Evolutionary conservation across 352 stramenopile genomes (phyloP).

Genomic region (Phytophthora cryptogea): DNA sequence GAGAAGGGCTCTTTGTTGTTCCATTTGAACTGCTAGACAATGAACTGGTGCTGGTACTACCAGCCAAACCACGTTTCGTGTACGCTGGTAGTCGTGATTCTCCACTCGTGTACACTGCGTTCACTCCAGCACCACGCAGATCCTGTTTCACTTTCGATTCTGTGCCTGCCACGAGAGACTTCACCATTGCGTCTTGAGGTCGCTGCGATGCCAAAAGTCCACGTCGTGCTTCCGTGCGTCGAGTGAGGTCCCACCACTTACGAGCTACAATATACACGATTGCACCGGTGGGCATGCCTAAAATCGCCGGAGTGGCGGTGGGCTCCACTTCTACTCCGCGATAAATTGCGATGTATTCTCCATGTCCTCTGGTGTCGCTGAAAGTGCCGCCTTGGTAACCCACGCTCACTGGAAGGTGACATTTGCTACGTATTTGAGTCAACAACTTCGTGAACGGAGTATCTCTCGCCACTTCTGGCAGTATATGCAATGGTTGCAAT

Average conservation of each 20-base stretch:
- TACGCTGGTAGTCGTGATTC: constrained; percentile 2
- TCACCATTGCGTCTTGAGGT: constrained; percentile 51
- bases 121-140: constrained; percentile 9
- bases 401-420: constrained; percentile 31
- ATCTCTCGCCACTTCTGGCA: constrained; percentile 42
- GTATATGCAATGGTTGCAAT: constrained; percentile 24
- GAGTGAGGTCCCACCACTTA: constrained; percentile 61
- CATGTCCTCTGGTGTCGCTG: constrained; percentile 13
- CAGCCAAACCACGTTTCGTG: constrained; percentile 13
- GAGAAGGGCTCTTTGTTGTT: constrained; percentile 13
- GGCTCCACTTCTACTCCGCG: constrained; percentile 51
- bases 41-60: constrained; percentile 18
- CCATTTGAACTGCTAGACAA: constrained; percentile 6
- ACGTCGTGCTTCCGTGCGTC: constrained; percentile 52
- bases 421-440: constrained; percentile 48
- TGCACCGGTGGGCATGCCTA: constrained; percentile 47
- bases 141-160: constrained; percentile 53
- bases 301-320: constrained; percentile 27
- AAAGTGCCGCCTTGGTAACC: constrained; percentile 15
- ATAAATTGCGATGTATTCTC: constrained; percentile 41
- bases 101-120: background rate
- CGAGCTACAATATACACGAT: constrained; percentile 54
- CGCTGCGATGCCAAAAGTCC: constrained; percentile 53
- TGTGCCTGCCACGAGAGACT: constrained; percentile 41
- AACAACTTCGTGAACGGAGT: constrained; percentile 39